A percentile compares a stretch with the other conserved stretches of the same genome.
Evolutionary conservation across 2,329 filamentous ascomycete species (phyloP).

Genomic region (Biscogniauxia sp.): DNA sequence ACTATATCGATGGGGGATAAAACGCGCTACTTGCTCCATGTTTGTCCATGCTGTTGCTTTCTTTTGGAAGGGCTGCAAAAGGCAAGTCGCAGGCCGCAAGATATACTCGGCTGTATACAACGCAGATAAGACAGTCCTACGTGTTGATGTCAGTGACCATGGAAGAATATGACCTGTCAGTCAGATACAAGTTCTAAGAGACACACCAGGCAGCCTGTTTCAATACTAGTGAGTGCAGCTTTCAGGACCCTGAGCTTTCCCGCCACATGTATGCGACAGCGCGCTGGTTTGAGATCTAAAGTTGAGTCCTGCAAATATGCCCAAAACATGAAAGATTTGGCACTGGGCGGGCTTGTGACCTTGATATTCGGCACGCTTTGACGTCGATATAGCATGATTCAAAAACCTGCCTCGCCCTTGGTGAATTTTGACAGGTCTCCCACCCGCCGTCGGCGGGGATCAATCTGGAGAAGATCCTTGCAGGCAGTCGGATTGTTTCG

Average conservation of each 20-base stretch:
- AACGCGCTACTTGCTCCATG: background rate
- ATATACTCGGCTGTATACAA: background rate
- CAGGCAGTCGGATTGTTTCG: background rate
- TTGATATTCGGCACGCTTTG: background rate
- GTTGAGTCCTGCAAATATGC: background rate
- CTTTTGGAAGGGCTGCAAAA: background rate
- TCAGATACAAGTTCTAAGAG: background rate
- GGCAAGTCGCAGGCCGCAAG: background rate
- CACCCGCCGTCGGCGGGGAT: background rate
- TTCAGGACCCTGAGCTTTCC: background rate
- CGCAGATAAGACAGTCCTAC: slow-evolving; percentile 13
- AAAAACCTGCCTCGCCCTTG: no score
- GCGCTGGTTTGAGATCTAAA: slow-evolving; percentile 1
- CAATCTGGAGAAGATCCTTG: slow-evolving; percentile 1
- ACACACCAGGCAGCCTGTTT: slow-evolving; percentile 8
- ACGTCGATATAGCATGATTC: background rate
- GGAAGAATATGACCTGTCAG: slow-evolving; percentile 16
- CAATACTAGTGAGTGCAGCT: slow-evolving; percentile 8
- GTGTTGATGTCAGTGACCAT: slow-evolving; percentile 3
- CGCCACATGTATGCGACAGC: background rate
- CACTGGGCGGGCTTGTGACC: background rate
- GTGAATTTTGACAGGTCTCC: background rate
- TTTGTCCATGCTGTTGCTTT: background rate
- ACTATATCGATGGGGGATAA: background rate
- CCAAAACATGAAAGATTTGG: background rate